Evolutionary conservation across 2,329 filamentous ascomycete species (phyloP), one percentile per base, ranked within the genome.

Genomic region (Calonectria pseudoreteaudii): DNA sequence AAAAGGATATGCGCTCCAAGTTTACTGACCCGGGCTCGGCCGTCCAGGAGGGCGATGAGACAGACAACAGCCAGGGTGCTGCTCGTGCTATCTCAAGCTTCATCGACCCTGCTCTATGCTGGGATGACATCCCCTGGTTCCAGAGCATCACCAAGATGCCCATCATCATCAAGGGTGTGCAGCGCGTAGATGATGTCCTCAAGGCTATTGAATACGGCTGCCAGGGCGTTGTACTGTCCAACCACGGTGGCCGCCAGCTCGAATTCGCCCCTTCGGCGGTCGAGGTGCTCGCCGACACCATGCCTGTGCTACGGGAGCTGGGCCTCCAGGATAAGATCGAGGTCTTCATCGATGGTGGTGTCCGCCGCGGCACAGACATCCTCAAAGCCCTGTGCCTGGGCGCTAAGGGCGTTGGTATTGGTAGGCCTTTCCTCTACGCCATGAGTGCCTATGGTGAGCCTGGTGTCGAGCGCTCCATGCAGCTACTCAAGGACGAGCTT

Each of bases 1-100:
- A 99, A 85, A 99, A 98, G 88, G 97, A 98, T 84, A 98, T 98
- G 97, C 94, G 97, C 49, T 91, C 91, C 77, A 98, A 98, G 85
- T 98, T 97, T 83, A 91, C 91, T 47, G 96, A 98, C 79, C 90
- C 91, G 18, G 96, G 96, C 11, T 94, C 93, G 34, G 94, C 92
- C 81, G 95, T 98, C 18, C 97, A 98, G 85, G 88, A 87, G 16
- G 94, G 94, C 66, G 89, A 93, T 73, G 85, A 89, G 68, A 95
- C 96, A 26, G 96, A 98, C 85, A 95, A 92, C 75, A 94, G 92
- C 23, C 97, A 99, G 87, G 97, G 97, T 66, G 97, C 96, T 2
- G 96, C 97, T 8, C 92, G 97, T 75, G 97, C 97, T 75, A 99
- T 99, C 81, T 98, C 95, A 36, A 95, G 92, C 73, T 99, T 99